Conservation (phyloP, 768 basidiomycete genomes). For the Phylloporus sp. region DNA sequence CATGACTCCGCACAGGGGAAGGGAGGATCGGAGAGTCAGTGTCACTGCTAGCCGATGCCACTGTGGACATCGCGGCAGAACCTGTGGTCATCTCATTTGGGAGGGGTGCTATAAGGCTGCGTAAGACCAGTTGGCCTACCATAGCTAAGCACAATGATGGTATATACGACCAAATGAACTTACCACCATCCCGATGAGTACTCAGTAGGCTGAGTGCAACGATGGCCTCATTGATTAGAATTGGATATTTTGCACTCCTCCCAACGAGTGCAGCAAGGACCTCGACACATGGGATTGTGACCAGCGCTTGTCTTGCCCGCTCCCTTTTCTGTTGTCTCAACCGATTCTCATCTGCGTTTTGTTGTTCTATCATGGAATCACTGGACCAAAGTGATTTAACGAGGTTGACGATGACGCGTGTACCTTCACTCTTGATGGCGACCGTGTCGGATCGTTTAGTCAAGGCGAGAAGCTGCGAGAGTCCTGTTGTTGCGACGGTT, state of each 20-base stretch:
- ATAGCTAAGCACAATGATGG: slow-evolving; percentile 4
- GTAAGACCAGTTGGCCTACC: slow-evolving; percentile 58
- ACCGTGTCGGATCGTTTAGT: slow-evolving; percentile 74
- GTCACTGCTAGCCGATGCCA: slow-evolving; percentile 41
- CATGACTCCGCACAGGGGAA: slow-evolving; percentile 35
- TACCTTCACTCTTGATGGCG: slow-evolving; percentile 83
- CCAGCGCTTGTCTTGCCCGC: slow-evolving; percentile 47
- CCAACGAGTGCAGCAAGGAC: slow-evolving; percentile 68
- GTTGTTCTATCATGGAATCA: slow-evolving; percentile 33
- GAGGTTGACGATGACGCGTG: slow-evolving; percentile 82
- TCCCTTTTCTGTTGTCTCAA: slow-evolving; percentile 47
- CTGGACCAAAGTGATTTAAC: slow-evolving; percentile 72
- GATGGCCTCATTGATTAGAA: slow-evolving; percentile 85
- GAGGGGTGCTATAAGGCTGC: slow-evolving; percentile 51
- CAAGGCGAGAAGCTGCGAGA: slow-evolving; percentile 69
- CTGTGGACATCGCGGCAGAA: slow-evolving; percentile 33
- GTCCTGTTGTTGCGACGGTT: slow-evolving; percentile 39
- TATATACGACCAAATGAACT: slow-evolving; percentile 17
- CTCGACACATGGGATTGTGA: slow-evolving; percentile 49
- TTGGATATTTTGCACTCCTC: slow-evolving; percentile 72
- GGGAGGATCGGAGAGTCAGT: slow-evolving; percentile 44
- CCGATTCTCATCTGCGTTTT: slow-evolving; percentile 31
- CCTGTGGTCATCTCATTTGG: slow-evolving; percentile 36
- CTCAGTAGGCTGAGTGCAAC: slow-evolving; percentile 77
- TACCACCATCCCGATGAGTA: slow-evolving; percentile 61